A percentile compares a stretch with the other conserved stretches of the same genome.
These are phyloP conservation scores for Acacia acuminata DNA, from an alignment of 306 rosid genomes.

Conservation along the genomic window DNA sequence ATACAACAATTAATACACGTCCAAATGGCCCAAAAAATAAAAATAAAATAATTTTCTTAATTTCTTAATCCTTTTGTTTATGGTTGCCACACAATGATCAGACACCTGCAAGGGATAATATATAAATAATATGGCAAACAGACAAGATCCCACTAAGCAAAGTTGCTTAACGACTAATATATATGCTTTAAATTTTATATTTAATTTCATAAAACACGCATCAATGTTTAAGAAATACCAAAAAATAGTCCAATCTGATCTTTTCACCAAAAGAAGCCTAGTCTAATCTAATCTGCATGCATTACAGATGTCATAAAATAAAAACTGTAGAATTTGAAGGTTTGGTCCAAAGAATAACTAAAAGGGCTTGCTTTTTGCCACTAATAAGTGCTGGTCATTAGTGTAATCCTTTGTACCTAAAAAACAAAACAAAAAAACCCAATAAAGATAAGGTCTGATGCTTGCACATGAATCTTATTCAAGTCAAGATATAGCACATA, in stretches of 20 bases:
- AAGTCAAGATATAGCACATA: background rate
- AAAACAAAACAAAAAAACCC: background rate
- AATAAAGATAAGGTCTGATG: background rate
- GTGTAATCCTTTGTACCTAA: background rate
- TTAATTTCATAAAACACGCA: background rate
- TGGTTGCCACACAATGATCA: background rate
- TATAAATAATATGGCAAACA: background rate
- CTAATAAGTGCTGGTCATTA: background rate
- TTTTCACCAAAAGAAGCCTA: background rate
- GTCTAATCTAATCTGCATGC: constrained; percentile 15
- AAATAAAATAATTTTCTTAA: background rate
- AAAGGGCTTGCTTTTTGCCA: background rate
- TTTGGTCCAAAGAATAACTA: background rate
- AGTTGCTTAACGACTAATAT: constrained; percentile 1
- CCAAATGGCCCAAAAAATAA: background rate
- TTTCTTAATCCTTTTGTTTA: background rate
- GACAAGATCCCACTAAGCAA: constrained; percentile 11
- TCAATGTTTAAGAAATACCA: background rate
- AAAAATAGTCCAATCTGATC: background rate
- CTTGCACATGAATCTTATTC: background rate
- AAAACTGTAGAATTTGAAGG: background rate
- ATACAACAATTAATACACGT: background rate
- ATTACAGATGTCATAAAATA: background rate
- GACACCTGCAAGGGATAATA: background rate
- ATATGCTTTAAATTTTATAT: background rate